Evolutionary conservation across 257 asterid genomes (phyloP), one percentile per base, ranked within the genome.

Genomic region (Nicotiana noctiflora): DNA sequence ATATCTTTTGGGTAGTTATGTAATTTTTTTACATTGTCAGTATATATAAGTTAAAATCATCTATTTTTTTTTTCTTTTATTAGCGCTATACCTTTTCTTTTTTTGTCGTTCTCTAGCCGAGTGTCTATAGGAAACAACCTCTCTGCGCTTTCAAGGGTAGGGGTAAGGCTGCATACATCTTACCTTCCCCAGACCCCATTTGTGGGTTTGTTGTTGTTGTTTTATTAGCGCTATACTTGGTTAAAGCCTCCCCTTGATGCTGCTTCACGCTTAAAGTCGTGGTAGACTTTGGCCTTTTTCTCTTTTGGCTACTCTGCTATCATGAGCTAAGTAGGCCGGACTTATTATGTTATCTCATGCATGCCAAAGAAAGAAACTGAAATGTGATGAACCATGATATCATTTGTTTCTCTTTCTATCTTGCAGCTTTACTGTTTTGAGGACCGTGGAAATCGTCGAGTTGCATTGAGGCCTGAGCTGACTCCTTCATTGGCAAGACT

Each of bases 401-500:
- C 23, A 7, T 72, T 23, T 31, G n/a, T 17, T 76, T 53, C 25
- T 52, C 49, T 65, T 82, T 84, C 79, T 60, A 53, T 81, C 59
- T 64, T 61, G 83, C 86, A 95, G 99, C 95, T 95, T 82, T 95
- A 95, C 86, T 91, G 98, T 88, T 95, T 95, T 89, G 98, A 95
- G 87, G 99, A 95, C 83, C 92, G 97, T 25, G 98, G 97, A 79
- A 92, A 91, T 76, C 98, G 97, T 19, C 88, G 99, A 85, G 98
- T 95, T 84, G 99, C 98, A 53, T 83, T 95, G 85, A 93, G 99
- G 86, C 98, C 99, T 49, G 99, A 95, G 90, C 98, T 95, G 67
- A 95, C 99, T 76, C 99, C 99, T 82, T 95, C 99, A 19, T 80
- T 95, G 82, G 98, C 98, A 62, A 92, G 99, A 88, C 96, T 95